Evolutionary conservation across 306 rosid species (phyloP).

Genomic region (Datisca glomerata): DNA sequence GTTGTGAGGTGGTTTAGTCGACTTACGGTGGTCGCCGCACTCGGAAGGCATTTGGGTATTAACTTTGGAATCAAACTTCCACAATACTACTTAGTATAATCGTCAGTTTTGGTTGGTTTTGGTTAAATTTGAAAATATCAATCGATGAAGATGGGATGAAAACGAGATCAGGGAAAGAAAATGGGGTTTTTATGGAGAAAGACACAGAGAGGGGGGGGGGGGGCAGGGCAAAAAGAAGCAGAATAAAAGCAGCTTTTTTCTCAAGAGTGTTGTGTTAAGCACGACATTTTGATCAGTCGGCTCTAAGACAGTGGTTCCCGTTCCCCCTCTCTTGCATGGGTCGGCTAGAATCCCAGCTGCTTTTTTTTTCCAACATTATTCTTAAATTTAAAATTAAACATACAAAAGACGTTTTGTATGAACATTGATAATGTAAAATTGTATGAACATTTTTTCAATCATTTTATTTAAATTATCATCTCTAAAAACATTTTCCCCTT

Average conservation of each 20-base stretch:
- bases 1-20: slow-evolving; percentile 18
- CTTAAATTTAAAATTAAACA: no score
- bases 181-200: slow-evolving; percentile 22
- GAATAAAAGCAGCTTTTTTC: slow-evolving; percentile 63
- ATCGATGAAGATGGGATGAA: neutral
- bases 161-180: neutral
- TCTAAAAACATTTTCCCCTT: no score
- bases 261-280: slow-evolving; percentile 55
- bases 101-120: no score
- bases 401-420: no score
- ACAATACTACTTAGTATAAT: no score
- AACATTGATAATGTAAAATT: no score
- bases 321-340: no score
- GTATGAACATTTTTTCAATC: no score
- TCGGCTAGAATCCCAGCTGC: no score
- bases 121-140: neutral
- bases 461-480: no score
- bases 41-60: slow-evolving; percentile 64
- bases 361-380: no score
- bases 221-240: slow-evolving; percentile 25
- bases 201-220: slow-evolving; percentile 9
- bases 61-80: no score
- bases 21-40: slow-evolving; percentile 38
- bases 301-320: slow-evolving; percentile 17
- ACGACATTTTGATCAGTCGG: slow-evolving; percentile 63